These are phyloP conservation scores for Candida pseudoviswanathii DNA, from an alignment of 1,139 yeast species.

Conservation along the genomic window DNA sequence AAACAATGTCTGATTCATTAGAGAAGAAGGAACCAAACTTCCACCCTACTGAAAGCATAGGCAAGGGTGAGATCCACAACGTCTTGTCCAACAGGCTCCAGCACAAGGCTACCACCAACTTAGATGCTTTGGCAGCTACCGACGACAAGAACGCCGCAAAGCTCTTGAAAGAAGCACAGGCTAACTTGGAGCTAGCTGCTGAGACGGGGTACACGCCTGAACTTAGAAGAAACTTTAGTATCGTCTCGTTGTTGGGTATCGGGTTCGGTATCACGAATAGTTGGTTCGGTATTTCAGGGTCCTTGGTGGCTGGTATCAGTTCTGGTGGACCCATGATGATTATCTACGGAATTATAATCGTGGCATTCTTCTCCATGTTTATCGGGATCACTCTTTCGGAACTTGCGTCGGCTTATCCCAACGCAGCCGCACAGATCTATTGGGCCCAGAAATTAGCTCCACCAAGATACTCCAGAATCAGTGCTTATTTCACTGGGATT, in stretches of 20 bases:
- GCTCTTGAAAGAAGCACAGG: conserved; percentile 33
- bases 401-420: conserved; percentile 55
- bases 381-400: conserved; percentile 48
- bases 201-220: conserved; percentile 42
- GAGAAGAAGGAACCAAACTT: conserved; percentile 11
- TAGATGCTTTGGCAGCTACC: conserved; percentile 30
- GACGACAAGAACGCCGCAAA: conserved; percentile 18
- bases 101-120: conserved; percentile 9
- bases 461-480: conserved; percentile 44
- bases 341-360: conserved; percentile 65
- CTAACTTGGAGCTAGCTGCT: conserved; percentile 32
- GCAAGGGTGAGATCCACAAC: conserved; percentile 22
- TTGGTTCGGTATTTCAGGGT: conserved; percentile 55
- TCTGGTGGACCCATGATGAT: conserved; percentile 72
- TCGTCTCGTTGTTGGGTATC: conserved; percentile 59
- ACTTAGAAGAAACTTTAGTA: conserved; percentile 49
- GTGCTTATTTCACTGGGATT: conserved; percentile 55
- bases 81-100: conserved; percentile 17
- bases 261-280: conserved; percentile 66
- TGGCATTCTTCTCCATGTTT: conserved; percentile 47
- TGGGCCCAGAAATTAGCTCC: conserved; percentile 61
- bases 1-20: conserved; percentile 7
- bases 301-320: conserved; percentile 51
- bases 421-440: conserved; percentile 68
- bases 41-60: conserved; percentile 22